phyloP scores from a whole-genome alignment of 306 rosid genomes.

The Vigna angularis region DNA sequence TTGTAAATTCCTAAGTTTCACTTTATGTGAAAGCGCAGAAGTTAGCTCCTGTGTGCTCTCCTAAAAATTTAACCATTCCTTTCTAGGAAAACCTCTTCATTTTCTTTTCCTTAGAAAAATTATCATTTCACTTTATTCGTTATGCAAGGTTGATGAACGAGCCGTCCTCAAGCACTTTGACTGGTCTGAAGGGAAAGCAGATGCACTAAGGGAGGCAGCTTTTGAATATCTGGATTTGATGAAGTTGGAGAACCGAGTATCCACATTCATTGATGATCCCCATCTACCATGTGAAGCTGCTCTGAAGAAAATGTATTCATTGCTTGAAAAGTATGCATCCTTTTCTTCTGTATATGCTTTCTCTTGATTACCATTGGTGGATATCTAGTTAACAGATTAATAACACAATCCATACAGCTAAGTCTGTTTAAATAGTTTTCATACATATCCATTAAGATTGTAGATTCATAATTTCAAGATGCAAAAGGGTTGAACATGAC shows the following conservation, averaged over 20 bases:
- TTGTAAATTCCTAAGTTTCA: background rate
- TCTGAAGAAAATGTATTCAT: constrained; percentile 93
- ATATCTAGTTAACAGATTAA: no score
- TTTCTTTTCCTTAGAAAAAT: background rate
- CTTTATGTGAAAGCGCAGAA: background rate
- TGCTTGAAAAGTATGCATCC: constrained; percentile 89
- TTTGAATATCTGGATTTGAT: constrained; percentile 92
- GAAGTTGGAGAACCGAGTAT: constrained; percentile 83
- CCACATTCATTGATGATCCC: constrained; percentile 88
- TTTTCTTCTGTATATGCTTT: constrained; percentile 36
- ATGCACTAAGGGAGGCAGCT: constrained; percentile 97
- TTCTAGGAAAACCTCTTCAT: background rate
- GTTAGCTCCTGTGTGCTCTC: no score
- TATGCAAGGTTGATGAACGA: constrained; percentile 86
- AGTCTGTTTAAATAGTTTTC: constrained; percentile 21
- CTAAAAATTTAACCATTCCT: no score
- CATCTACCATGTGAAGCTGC: constrained; percentile 83
- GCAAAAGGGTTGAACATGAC: background rate
- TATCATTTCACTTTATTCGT: constrained; percentile 37
- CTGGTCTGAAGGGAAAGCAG: constrained; percentile 99
- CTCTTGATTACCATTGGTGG: background rate
- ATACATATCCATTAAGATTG: background rate
- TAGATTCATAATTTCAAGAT: background rate
- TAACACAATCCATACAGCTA: no score
- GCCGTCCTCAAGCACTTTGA: constrained; percentile 99